Conservation (phyloP, 169 alveolate species). For the Cardiosporidium cionae region DNA sequence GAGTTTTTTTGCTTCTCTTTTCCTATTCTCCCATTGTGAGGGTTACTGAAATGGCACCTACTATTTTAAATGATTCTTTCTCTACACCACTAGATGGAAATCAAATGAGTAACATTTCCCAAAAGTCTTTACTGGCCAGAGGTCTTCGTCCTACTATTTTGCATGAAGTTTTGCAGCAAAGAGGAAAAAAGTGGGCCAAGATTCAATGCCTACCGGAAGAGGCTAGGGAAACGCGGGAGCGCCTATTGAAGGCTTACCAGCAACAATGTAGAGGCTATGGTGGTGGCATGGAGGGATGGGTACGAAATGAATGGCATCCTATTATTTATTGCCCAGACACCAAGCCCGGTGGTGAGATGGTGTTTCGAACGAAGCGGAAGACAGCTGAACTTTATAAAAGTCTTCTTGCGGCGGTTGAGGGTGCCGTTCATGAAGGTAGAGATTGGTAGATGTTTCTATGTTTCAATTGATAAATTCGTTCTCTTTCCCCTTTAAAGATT, state of each 20-base stretch:
- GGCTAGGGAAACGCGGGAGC: slow-evolving; percentile 38
- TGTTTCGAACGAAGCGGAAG: slow-evolving; percentile 36
- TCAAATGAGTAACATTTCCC: too few species aligned
- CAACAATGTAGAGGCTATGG: slow-evolving; percentile 52
- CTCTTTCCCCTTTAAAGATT: too few species aligned
- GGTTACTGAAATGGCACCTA: too few species aligned
- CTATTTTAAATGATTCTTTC: too few species aligned
- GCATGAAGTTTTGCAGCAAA: slow-evolving; percentile 43
- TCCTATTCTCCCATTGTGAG: too few species aligned
- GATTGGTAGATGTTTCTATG: too few species aligned
- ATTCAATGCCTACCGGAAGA: slow-evolving; percentile 40
- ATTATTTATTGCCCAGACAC: slow-evolving; percentile 55
- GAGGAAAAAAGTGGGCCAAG: slow-evolving; percentile 51
- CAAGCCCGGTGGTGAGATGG: slow-evolving; percentile 44
- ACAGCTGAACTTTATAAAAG: slow-evolving; percentile 35
- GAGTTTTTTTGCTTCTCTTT: too few species aligned
- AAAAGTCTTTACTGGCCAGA: neutral
- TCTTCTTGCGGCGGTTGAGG: slow-evolving; percentile 45
- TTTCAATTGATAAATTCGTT: too few species aligned
- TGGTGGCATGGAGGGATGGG: slow-evolving; percentile 57
- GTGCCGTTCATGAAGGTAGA: slow-evolving; percentile 7
- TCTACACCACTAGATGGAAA: too few species aligned
- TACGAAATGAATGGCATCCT: slow-evolving; percentile 40
- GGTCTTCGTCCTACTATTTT: slow-evolving; percentile 34
- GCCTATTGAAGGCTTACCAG: slow-evolving; percentile 34